These are phyloP conservation scores for Mycena crocata DNA, from an alignment of 768 basidiomycete genomes.

Conservation along the genomic window DNA sequence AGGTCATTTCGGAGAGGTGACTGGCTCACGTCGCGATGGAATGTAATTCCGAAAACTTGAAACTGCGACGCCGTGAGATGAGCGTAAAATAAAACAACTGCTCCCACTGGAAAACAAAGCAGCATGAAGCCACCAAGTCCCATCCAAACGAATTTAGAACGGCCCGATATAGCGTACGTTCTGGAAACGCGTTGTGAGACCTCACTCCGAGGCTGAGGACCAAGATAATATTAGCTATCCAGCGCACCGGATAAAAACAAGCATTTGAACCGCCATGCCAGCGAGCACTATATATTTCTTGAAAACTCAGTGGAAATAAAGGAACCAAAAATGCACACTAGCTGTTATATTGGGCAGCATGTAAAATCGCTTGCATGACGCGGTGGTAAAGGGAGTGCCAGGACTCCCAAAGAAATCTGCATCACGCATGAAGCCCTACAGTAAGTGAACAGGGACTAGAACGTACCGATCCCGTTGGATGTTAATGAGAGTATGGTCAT, in stretches of 20 bases:
- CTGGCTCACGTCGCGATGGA: slow-evolving; percentile 15
- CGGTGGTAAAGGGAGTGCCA: slow-evolving; percentile 8
- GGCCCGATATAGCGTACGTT: slow-evolving; percentile 27
- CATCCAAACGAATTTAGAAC: background rate
- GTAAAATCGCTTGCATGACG: slow-evolving; percentile 9
- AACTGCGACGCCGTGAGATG: slow-evolving; percentile 8
- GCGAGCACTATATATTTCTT: slow-evolving; percentile 17
- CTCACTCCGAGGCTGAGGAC: no score
- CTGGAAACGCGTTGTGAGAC: no score
- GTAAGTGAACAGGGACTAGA: background rate
- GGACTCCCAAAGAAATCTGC: slow-evolving; percentile 12
- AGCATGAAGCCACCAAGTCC: slow-evolving; percentile 16
- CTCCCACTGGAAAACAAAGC: slow-evolving; percentile 13
- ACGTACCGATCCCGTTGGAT: slow-evolving; percentile 18
- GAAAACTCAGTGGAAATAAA: background rate
- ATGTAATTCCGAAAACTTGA: slow-evolving; percentile 23
- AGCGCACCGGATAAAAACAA: slow-evolving; percentile 23
- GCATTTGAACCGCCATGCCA: slow-evolving; percentile 19
- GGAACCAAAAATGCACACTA: background rate
- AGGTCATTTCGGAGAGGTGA: background rate
- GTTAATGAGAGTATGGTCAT: slow-evolving; percentile 18
- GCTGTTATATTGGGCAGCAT: slow-evolving; percentile 26
- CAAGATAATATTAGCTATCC: no score
- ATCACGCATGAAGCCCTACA: background rate
- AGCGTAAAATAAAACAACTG: background rate